Conservation (phyloP, 495 filamentous ascomycete genomes). For the Lentithecium fluviatile region DNA sequence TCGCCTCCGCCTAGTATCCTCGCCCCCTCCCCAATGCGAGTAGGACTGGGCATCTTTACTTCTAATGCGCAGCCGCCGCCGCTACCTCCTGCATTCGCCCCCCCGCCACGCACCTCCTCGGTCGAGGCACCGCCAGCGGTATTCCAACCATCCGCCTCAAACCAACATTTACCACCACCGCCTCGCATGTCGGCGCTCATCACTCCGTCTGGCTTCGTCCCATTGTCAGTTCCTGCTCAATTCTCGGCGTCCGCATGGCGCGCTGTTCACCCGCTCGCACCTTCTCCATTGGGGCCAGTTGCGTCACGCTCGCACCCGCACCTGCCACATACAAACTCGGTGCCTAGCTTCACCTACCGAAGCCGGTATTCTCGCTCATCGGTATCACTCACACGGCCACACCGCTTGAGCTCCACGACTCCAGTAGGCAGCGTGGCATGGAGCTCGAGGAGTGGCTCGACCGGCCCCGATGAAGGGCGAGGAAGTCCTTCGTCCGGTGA, state of each 20-base stretch:
- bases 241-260: conserved; percentile 32
- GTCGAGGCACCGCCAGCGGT: conserved; percentile 3
- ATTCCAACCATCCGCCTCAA: conserved; percentile 20
- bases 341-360: conserved; percentile 13
- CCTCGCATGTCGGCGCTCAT: conserved; percentile 17
- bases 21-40: conserved; percentile 19
- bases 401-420: conserved; percentile 25
- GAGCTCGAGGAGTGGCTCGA: conserved; percentile 23
- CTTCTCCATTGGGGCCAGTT: conserved; percentile 7
- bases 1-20: conserved; percentile 16
- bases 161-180: conserved; percentile 13
- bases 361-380: conserved; percentile 27
- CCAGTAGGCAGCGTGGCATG: conserved; percentile 12
- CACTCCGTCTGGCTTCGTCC: conserved; percentile 26
- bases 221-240: conserved; percentile 14
- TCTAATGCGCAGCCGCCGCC: conserved; percentile 28
- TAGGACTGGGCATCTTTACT: conserved; percentile 32
- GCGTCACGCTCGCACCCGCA: conserved; percentile 24
- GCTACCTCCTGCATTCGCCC: conserved; percentile 18
- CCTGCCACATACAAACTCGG: conserved; percentile 11
- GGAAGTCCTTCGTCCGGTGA: conserved; percentile 2
- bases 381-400: conserved; percentile 29
- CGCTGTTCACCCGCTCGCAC: conserved; percentile 26
- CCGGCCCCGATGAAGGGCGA: conserved; percentile 18
- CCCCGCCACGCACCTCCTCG: conserved; percentile 13